A percentile compares a stretch with the other conserved stretches of the same genome.
phyloP scores from a whole-genome alignment of 2,329 filamentous ascomycete species.

The Fusarium acutatum region DNA sequence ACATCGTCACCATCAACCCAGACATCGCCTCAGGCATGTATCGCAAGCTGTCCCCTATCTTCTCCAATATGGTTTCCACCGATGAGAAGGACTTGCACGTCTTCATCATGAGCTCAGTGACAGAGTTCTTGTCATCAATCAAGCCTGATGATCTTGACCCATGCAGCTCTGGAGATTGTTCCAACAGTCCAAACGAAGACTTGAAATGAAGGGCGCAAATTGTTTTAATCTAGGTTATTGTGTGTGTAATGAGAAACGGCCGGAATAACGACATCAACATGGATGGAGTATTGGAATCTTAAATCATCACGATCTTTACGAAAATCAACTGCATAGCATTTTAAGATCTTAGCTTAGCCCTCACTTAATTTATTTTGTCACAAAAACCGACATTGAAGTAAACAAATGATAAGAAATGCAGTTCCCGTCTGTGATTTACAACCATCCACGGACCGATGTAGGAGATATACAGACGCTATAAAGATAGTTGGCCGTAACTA shows the following conservation, averaged over 20 bases:
- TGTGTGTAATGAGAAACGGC: background rate
- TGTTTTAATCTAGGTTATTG: background rate
- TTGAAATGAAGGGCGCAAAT: background rate
- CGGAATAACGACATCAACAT: background rate
- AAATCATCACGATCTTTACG: slow-evolving; percentile 5
- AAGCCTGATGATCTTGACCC: background rate
- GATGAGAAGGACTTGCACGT: background rate
- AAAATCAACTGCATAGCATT: background rate
- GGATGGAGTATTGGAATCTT: background rate
- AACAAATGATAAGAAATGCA: background rate
- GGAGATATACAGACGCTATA: too few relatives aligned
- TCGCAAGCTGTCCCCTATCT: background rate
- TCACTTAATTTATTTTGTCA: background rate
- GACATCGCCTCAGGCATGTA: background rate
- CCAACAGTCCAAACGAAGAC: background rate
- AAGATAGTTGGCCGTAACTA: background rate
- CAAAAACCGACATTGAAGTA: accelerated
- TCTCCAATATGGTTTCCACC: background rate
- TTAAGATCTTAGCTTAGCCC: background rate
- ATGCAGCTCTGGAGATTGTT: background rate
- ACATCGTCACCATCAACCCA: background rate
- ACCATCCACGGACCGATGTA: too few relatives aligned
- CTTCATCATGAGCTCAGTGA: background rate
- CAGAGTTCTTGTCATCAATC: background rate
- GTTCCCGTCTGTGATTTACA: background rate